Conservation (phyloP, 2,329 filamentous ascomycete genomes). For the Neofusicoccum ribis region DNA sequence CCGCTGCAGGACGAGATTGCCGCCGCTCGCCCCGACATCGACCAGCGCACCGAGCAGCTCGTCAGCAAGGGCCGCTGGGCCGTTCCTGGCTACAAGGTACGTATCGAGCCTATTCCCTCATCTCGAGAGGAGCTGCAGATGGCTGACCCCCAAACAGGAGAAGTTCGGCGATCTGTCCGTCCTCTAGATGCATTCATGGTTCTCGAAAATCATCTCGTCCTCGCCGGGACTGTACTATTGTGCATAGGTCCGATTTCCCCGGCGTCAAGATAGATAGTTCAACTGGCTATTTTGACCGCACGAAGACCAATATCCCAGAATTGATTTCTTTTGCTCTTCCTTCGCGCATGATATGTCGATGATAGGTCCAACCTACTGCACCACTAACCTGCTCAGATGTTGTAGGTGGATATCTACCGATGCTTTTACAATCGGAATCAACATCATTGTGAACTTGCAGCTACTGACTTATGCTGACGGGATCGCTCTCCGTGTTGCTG, state of each 20-base stretch:
- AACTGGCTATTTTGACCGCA: conserved; percentile 19
- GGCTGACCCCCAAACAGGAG: conserved; percentile 69
- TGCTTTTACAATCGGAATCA: too few species aligned
- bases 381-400: background rate
- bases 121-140: background rate
- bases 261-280: conserved; percentile 20
- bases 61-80: conserved; percentile 98
- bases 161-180: conserved; percentile 97
- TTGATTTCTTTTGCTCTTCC: conserved; percentile 8
- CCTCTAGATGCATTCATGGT: conserved; percentile 62
- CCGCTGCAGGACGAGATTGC: conserved; percentile 81
- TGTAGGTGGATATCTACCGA: too few species aligned
- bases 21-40: conserved; percentile 90
- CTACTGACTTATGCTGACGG: too few species aligned
- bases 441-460: too few species aligned
- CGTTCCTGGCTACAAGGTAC: conserved; percentile 97
- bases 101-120: conserved; percentile 33
- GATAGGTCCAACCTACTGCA: background rate
- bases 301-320: conserved; percentile 17
- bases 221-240: conserved; percentile 19
- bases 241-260: conserved; percentile 16
- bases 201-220: conserved; percentile 14
- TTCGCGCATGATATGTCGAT: background rate
- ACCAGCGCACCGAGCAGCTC: conserved; percentile 92
- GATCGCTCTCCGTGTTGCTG: too few species aligned